Evolutionary conservation across 257 asterid species (phyloP).

Genomic region (Agastache rugosa): DNA sequence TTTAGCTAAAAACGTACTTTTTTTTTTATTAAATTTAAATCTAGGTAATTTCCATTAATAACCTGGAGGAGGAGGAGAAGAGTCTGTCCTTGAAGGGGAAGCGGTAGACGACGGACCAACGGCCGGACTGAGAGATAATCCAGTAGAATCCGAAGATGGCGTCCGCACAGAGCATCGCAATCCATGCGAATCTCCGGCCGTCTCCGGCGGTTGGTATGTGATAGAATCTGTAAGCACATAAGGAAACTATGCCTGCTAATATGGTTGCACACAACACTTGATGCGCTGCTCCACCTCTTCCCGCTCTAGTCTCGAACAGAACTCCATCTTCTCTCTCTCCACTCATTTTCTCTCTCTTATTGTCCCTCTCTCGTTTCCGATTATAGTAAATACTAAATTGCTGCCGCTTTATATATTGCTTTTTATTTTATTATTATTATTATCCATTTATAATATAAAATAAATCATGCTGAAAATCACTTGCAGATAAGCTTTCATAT

Average conservation of each 20-base stretch:
- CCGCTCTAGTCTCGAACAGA: constrained; percentile 61
- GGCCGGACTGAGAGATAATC: constrained; percentile 68
- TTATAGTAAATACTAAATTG: too few relatives aligned
- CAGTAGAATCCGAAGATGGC: constrained; percentile 60
- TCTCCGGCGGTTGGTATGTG: constrained; percentile 49
- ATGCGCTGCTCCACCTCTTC: constrained; percentile 42
- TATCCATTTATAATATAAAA: too few relatives aligned
- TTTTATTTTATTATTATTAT: too few relatives aligned
- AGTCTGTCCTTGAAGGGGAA: constrained; percentile 58
- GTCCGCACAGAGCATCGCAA: constrained; percentile 58
- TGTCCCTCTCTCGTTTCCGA: background rate
- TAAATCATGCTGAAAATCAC: too few relatives aligned
- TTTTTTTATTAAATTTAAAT: too few relatives aligned
- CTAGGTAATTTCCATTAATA: too few relatives aligned
- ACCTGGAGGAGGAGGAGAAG: constrained; percentile 1
- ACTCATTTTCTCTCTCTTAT: constrained; percentile 28
- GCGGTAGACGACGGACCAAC: constrained; percentile 58
- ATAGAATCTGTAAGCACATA: constrained; percentile 53
- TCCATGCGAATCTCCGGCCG: constrained; percentile 59
- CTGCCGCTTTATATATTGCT: too few relatives aligned
- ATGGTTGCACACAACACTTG: constrained; percentile 44
- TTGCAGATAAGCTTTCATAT: too few relatives aligned
- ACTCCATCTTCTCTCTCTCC: constrained; percentile 14
- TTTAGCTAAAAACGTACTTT: too few relatives aligned
- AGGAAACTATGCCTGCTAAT: constrained; percentile 37